Percentiles rank a stretch among this genome's conserved stretches.
phyloP scores from a whole-genome alignment of 768 basidiomycete species.

The Calocybe gangraenosa region DNA sequence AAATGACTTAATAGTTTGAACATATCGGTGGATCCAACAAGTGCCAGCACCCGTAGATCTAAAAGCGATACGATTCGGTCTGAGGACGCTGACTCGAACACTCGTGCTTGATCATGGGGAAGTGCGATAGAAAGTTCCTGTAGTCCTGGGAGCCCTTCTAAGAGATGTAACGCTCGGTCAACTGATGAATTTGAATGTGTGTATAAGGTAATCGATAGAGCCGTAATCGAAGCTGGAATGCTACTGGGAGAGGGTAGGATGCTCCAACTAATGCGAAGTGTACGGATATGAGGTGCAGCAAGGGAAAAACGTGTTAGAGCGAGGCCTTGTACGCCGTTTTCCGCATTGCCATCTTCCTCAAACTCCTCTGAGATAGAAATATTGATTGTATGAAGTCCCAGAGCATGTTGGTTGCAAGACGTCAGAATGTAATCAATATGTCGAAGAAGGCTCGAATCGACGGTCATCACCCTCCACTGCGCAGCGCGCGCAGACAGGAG shows the following conservation, averaged over 20 bases:
- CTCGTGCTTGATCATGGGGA: constrained; percentile 23
- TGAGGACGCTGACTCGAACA: constrained; percentile 17
- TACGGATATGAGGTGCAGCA: constrained; percentile 30
- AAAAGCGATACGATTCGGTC: constrained; percentile 18
- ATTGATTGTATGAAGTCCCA: constrained; percentile 29
- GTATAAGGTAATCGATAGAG: constrained; percentile 28
- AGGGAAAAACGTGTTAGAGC: constrained; percentile 25
- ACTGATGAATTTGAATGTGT: constrained; percentile 20
- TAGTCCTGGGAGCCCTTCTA: constrained; percentile 39
- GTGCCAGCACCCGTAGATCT: constrained; percentile 22
- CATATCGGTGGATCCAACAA: constrained; percentile 25
- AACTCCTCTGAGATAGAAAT: constrained; percentile 28
- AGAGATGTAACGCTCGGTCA: constrained; percentile 23
- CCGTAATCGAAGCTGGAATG: constrained; percentile 29
- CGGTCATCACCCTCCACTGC: constrained; percentile 41
- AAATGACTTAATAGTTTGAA: constrained; percentile 27
- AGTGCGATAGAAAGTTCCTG: constrained; percentile 36
- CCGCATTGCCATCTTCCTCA: constrained; percentile 13
- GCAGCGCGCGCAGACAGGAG: constrained; percentile 33
- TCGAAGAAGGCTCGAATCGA: constrained; percentile 33
- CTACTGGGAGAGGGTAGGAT: constrained; percentile 28
- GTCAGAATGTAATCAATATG: constrained; percentile 37
- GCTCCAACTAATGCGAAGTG: constrained; percentile 29
- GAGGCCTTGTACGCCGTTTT: constrained; percentile 19
- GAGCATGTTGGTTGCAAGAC: constrained; percentile 29